phyloP scores from a whole-genome alignment of 805 yeast genomes.

The Vanderwaltozyma verrucispora region DNA sequence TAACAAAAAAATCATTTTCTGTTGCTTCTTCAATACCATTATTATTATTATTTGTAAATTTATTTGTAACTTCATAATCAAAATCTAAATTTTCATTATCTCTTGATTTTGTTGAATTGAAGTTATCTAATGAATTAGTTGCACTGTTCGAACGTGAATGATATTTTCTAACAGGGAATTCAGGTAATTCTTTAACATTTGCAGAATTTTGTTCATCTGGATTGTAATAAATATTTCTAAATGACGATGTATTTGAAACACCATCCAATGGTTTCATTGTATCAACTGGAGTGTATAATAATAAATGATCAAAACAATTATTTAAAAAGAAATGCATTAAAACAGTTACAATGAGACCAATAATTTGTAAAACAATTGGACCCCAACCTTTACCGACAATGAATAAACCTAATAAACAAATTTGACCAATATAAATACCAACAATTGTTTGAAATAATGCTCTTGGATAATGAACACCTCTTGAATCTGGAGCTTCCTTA shows the following conservation, averaged over 20 bases:
- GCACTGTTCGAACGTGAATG: constrained; percentile 7
- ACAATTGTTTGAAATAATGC: constrained; percentile 82
- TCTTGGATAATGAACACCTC: constrained; percentile 80
- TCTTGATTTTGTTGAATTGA: not conserved
- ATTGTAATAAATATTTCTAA: constrained; percentile 23
- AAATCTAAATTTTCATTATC: not conserved
- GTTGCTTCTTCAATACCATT: too few relatives aligned
- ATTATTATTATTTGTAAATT: not conserved
- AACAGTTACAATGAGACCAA: constrained; percentile 53
- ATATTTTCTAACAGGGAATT: constrained; percentile 22
- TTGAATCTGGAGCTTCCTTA: constrained; percentile 56
- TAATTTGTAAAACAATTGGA: constrained; percentile 66
- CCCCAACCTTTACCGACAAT: constrained; percentile 95
- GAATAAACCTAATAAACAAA: constrained; percentile 77
- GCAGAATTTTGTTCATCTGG: constrained; percentile 5
- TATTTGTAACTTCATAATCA: constrained; percentile 1
- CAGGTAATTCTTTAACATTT: constrained; percentile 23
- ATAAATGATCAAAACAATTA: constrained; percentile 53
- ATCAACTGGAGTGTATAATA: constrained; percentile 53
- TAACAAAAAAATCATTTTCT: constrained; percentile 23
- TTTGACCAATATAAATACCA: constrained; percentile 81
- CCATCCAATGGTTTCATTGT: constrained; percentile 75
- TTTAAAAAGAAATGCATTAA: constrained; percentile 59
- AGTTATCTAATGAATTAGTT: constrained; percentile 2
- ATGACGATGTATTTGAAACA: constrained; percentile 48